Evolutionary conservation across 208 protist genomes (phyloP), one percentile per base, ranked within the genome.

Genomic region (Wallacemonas sp.): DNA sequence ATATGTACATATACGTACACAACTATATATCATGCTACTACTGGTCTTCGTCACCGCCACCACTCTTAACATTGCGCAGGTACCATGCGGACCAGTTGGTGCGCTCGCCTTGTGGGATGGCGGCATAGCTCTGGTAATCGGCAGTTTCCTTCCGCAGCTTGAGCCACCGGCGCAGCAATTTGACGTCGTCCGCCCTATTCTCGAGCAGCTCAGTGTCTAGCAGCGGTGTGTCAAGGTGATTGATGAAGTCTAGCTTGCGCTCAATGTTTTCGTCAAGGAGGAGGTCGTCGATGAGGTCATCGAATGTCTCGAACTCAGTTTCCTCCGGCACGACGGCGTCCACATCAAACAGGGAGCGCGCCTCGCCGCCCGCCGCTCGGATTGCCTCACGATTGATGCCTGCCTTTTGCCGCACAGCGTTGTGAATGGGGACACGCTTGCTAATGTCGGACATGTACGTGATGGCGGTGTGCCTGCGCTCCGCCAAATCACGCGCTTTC

Each of bases 11-110:
- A 41, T 41, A 41, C 14, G 0, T 41, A 41, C 10, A 41, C 7
- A 41, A 7, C 10, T 41, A 41, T 41, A 41, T 41, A 55, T 32
- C 16, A 31, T n/a, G 5, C 1, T 18, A 26, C 4, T 25, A 39
- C 8, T 59, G 29, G 39, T 59, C 52, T 7, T 39, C 31, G 52
- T 59, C 52, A 41, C 42, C 29, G 14, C 52, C 61, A 48, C 72
- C 50, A 3, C 70, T 42, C 39, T 81, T 79, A 11, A 89, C 61
- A 61, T 92, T 79, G 28, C 86, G 80, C 45, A 92, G 61, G 74
- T 92, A 92, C 86, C 86, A 92, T 3, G 86, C 86, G 16, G 86
- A 92, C 81, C 82, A 92, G 12, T 52, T 50, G 20, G 65, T 88
- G 14, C 81, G 82, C 42, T 92, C 86, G 28, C 65, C 70, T 54